These are phyloP conservation scores for Quercus engelmannii DNA, from an alignment of 306 rosid species.

Conservation along the genomic window DNA sequence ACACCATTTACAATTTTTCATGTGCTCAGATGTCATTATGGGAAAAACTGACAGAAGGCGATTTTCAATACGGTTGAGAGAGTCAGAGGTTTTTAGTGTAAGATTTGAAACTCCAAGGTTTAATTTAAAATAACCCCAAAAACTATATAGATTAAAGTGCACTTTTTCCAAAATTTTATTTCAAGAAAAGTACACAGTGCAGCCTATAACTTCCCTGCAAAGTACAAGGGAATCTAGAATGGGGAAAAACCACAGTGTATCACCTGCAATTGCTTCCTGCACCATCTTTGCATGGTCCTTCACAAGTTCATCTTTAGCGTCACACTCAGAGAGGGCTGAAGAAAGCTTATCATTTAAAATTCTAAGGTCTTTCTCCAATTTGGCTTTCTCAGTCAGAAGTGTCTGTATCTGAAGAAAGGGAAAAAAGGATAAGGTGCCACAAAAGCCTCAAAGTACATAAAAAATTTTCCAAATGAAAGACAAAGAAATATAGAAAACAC, in stretches of 20 bases:
- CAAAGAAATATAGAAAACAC: neutral
- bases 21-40: too few species aligned
- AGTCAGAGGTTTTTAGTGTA: too few species aligned
- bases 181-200: neutral
- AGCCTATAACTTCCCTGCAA: neutral
- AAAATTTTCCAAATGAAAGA: neutral
- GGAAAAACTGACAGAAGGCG: too few species aligned
- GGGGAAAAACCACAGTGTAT: neutral
- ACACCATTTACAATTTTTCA: too few species aligned
- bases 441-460: neutral
- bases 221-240: neutral
- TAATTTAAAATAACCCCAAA: too few species aligned
- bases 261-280: constrained; percentile 78
- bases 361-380: constrained; percentile 62
- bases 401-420: constrained; percentile 39
- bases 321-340: constrained; percentile 55
- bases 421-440: constrained; percentile 4
- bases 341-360: constrained; percentile 53
- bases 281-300: constrained; percentile 65
- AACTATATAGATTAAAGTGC: too few species aligned
- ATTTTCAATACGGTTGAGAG: too few species aligned
- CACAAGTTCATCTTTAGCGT: constrained; percentile 70
- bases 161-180: neutral
- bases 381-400: constrained; percentile 66
- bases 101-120: too few species aligned